Evolutionary conservation across 495 filamentous ascomycete species (phyloP).

Genomic region (Mytilinidion resinicola): DNA sequence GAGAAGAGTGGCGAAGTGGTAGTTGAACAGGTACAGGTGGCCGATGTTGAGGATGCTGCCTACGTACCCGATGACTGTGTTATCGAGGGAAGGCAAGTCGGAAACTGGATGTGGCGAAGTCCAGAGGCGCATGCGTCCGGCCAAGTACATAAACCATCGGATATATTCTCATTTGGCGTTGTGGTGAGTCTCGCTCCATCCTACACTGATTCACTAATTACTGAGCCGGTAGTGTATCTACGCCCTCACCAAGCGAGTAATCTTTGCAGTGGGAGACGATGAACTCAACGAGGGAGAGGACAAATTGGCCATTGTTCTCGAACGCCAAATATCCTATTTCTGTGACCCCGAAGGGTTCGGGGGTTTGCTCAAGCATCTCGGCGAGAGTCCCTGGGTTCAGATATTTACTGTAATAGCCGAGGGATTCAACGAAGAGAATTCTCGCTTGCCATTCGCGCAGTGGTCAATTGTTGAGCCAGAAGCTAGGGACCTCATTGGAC

Average conservation of each 20-base stretch:
- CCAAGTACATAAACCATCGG: conserved; percentile 36
- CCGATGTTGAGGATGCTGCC: conserved; percentile 42
- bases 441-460: background rate
- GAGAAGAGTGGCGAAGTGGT: conserved; percentile 27
- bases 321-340: conserved; percentile 22
- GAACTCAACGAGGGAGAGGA: conserved; percentile 21
- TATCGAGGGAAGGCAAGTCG: conserved; percentile 36
- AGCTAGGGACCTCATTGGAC: conserved; percentile 6
- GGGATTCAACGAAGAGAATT: conserved; percentile 8
- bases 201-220: background rate
- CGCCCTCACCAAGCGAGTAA: conserved; percentile 20
- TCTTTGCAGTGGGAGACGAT: conserved; percentile 17
- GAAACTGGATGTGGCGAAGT: conserved; percentile 41
- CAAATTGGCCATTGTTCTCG: conserved; percentile 11
- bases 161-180: conserved; percentile 43
- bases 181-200: conserved; percentile 34
- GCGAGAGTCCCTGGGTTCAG: conserved; percentile 6
- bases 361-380: conserved; percentile 16
- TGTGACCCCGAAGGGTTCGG: conserved; percentile 11
- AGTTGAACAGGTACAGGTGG: conserved; percentile 35
- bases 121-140: conserved; percentile 39
- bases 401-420: conserved; percentile 7
- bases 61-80: conserved; percentile 34
- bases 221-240: conserved; percentile 18
- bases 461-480: conserved; percentile 3